phyloP scores from a whole-genome alignment of 148 eudicot species.

The Nepenthes mirabilis region DNA sequence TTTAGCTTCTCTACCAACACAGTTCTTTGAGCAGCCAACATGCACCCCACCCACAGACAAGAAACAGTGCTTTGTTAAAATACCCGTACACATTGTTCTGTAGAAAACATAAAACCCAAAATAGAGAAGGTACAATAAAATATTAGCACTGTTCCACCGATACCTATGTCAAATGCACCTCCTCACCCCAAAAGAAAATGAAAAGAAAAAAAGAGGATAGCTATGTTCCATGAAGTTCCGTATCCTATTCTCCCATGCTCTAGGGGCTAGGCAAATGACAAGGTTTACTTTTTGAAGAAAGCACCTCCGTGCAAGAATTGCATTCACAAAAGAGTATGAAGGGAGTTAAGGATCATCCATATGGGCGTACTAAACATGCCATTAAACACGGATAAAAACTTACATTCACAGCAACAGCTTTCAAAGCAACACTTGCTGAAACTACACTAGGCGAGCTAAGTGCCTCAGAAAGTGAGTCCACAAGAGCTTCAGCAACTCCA shows the following conservation, averaged over 20 bases:
- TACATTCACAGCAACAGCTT: conserved; percentile 90
- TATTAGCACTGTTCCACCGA: not conserved
- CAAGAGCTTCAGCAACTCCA: conserved; percentile 82
- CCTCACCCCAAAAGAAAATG: not conserved
- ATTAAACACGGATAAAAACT: conserved; percentile 10
- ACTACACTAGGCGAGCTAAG: conserved; percentile 54
- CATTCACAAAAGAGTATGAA: not conserved
- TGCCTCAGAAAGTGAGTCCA: conserved; percentile 54
- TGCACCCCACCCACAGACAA: too few relatives aligned
- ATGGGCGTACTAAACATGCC: not conserved
- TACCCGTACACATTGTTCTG: too few relatives aligned
- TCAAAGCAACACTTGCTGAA: conserved; percentile 77
- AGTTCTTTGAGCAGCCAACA: too few relatives aligned
- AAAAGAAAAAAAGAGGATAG: not conserved
- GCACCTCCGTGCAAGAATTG: not conserved
- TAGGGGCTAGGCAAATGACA: not conserved
- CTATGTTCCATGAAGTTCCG: too few relatives aligned
- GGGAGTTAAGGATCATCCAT: not conserved
- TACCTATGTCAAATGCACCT: not conserved
- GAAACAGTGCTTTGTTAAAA: too few relatives aligned
- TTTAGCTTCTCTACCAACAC: too few relatives aligned
- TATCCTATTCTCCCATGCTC: not conserved
- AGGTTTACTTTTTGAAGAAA: not conserved
- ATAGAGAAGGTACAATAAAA: too few relatives aligned
- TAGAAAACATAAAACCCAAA: too few relatives aligned